Evolutionary conservation across 306 rosid species (phyloP).

Genomic region (Styphnolobium japonicum): DNA sequence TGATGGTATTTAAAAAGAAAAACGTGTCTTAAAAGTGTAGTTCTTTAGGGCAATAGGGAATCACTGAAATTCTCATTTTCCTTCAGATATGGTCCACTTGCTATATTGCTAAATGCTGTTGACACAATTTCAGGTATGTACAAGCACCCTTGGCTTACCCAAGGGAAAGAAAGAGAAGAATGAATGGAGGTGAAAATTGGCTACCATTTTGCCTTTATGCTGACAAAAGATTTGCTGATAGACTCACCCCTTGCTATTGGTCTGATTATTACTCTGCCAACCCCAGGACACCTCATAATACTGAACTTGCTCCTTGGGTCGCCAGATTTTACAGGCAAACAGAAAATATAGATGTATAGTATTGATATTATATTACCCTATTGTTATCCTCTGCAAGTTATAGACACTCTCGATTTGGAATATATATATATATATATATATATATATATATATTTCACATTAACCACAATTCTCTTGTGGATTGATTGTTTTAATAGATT

Average conservation of each 20-base stretch:
- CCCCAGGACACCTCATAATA: constrained; percentile 61
- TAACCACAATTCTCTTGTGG: background rate
- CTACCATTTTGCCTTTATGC: constrained; percentile 76
- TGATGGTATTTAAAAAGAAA: background rate
- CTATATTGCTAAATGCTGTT: background rate
- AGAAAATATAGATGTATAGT: constrained; percentile 15
- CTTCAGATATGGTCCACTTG: background rate
- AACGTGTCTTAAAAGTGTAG: background rate
- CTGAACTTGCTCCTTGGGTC: constrained; percentile 93
- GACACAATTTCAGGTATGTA: constrained; percentile 58
- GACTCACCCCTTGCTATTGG: constrained; percentile 72
- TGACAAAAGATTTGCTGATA: constrained; percentile 51
- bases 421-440: background rate
- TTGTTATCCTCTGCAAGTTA: background rate
- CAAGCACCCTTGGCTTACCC: constrained; percentile 94
- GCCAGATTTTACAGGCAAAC: constrained; percentile 61
- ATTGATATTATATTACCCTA: background rate
- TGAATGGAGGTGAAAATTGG: constrained; percentile 92
- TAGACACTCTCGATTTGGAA: background rate
- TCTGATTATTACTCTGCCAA: constrained; percentile 69
- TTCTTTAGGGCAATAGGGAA: background rate
- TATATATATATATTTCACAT: background rate
- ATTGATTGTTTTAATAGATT: background rate
- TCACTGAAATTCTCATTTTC: background rate
- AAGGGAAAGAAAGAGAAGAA: constrained; percentile 77